Percentiles rank a stretch among this genome's conserved stretches.
Conservation (phyloP, 2,329 filamentous ascomycete genomes). For the Lecanicillium sp. region DNA sequence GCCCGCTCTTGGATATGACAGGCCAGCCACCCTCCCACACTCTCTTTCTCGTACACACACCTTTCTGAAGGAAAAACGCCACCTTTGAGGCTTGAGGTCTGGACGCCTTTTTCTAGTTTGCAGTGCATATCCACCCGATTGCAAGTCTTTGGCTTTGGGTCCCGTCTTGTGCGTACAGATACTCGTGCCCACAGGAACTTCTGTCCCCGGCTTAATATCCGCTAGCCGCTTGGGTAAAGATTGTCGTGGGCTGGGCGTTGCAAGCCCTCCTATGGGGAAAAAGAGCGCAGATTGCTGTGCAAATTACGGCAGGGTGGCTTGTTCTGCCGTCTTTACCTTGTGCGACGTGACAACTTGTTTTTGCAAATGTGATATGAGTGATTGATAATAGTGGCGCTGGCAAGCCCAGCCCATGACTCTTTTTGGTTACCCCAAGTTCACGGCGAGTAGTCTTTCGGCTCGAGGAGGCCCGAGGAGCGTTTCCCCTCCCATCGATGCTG, state of each 20-base stretch:
- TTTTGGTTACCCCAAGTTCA: not conserved
- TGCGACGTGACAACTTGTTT: not conserved
- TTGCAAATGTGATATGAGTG: slow-evolving; percentile 2
- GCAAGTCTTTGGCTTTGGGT: too few species aligned
- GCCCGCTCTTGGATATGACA: not conserved
- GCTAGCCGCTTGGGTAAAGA: not conserved
- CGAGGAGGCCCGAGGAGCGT: too few species aligned
- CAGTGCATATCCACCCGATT: too few species aligned
- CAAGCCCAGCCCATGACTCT: not conserved
- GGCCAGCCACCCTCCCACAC: not conserved
- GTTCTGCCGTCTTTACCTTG: too few species aligned
- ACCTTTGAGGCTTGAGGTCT: not conserved
- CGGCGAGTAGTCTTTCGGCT: too few species aligned
- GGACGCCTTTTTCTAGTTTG: not conserved
- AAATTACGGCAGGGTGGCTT: not conserved
- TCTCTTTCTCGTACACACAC: too few species aligned
- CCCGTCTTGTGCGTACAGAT: too few species aligned
- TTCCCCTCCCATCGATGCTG: too few species aligned
- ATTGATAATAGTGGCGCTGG: slow-evolving; percentile 3
- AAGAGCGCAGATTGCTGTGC: too few species aligned
- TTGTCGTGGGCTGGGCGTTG: too few species aligned
- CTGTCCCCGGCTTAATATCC: slow-evolving; percentile 3
- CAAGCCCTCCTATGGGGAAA: too few species aligned
- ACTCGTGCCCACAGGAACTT: not conserved
- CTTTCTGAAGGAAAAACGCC: not conserved